A percentile compares a stretch with the other conserved stretches of the same genome.
These are phyloP conservation scores for Thalassiosira profunda DNA, from an alignment of 108 stramenopile genomes.

Conservation along the genomic window DNA sequence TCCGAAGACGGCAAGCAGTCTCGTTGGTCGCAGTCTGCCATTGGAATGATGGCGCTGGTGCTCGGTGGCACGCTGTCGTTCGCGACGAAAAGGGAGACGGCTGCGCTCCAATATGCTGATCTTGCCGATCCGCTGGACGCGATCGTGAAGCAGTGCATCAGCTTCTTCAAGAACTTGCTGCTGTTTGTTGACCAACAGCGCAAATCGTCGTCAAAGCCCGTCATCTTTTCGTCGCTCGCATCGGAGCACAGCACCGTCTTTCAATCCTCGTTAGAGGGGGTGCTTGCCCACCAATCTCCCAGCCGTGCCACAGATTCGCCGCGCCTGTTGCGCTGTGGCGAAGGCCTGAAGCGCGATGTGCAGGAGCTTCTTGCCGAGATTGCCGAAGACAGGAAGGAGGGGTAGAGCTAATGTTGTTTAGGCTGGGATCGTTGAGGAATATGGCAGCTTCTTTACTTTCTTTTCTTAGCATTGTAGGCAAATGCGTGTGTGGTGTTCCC, in stretches of 20 bases:
- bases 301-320: conserved; percentile 6
- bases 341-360: conserved; percentile 28
- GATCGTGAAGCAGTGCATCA: conserved; percentile 33
- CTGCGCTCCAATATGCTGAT: neutral
- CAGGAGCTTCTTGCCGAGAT: too few relatives aligned
- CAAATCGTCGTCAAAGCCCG: neutral
- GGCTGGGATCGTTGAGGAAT: too few relatives aligned
- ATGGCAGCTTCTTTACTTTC: too few relatives aligned
- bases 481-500: too few relatives aligned
- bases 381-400: too few relatives aligned
- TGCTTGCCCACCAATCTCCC: conserved; percentile 1
- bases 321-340: conserved; percentile 14
- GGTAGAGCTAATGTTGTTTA: too few relatives aligned
- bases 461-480: too few relatives aligned
- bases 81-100: neutral
- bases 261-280: conserved; percentile 29
- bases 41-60: conserved; percentile 25
- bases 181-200: conserved; percentile 25
- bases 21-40: conserved; percentile 45
- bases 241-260: conserved; percentile 26
- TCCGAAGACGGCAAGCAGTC: conserved; percentile 5
- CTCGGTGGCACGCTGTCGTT: conserved; percentile 12
- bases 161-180: conserved; percentile 33
- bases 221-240: conserved; percentile 12
- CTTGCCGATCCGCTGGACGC: neutral